Evolutionary conservation across 768 basidiomycete genomes (phyloP), one percentile per base, ranked within the genome.

Genomic region (Pleurotus sapidus): DNA sequence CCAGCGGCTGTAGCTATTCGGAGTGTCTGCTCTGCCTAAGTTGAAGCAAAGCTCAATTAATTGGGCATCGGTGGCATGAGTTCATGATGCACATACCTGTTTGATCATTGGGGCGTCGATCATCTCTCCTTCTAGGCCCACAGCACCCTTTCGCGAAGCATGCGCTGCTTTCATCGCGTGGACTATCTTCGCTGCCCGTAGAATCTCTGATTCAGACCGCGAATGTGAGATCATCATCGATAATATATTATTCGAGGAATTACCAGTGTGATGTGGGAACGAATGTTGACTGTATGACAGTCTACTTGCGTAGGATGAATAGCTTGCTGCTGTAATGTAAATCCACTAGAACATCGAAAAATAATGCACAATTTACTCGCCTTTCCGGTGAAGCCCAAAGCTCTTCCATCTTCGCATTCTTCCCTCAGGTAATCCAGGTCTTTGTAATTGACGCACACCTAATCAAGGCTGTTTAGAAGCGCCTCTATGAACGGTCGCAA

Each of bases 351-450:
- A 57, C 27, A 30, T 11, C 46, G 7, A 38, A 43, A 12, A 50
- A 12, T 11, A 34, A 34, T n/a, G n/a, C 30, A 34, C 30, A 9
- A 42, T 47, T 40, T 37, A 47, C 49, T 17, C 48, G 85, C 93
- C 82, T 97, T 97, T 46, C 94, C 95, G n/a, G 87, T 89, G 65
- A 94, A 98, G 0, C 95, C 95, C 12, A 97, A 72, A 56, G 84
- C 74, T 47, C 88, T 71, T 0, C 91, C 95, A 62, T 97, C 94
- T 48, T 78, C 67, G 50, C 87, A 89, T 68, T 97, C 95, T 0
- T 88, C 84, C 61, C 73, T 70, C 27, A 97, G 74, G 58, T 82
- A 82, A 14, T 79, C 76, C 8, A 74, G 63, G 65, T 95, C 86
- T 64, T 88, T 89, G 72, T 94, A 95, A 65, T 95, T 87, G 37